Base-by-base conservation (phyloP, 352 stramenopile genomes). In the Peronospora farinosa region DNA sequence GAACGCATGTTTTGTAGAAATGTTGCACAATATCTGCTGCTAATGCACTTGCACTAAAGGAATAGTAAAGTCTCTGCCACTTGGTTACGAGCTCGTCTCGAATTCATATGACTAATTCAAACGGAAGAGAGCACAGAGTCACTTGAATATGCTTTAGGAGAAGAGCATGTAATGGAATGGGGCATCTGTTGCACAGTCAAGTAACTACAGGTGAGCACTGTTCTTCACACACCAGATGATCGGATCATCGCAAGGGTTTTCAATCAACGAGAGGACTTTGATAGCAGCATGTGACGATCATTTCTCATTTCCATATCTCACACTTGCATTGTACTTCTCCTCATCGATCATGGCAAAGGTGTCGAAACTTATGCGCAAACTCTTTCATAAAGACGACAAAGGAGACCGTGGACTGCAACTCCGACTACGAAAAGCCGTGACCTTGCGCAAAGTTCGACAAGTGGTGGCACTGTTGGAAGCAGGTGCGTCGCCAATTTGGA, bases 401-500 rank as follows among this genome's bases (percentile, higher is more conserved):
- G 38, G 15, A 17, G 39, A 57, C 9, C 60, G 49, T 4, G 36
- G 55, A 12, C 46, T 78, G 16, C 51, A 89, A 43, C 42, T 71
- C n/a, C 64, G 69, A 49, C 69, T 89, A 13, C 74, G 78, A 13
- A 83, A 79, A 41, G 75, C 78, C 6, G 78, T 86, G 15, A 47
- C 41, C 1, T 37, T 73, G 25, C 44, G 57, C 15, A 84, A 82
- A 46, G 36, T 41, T 9, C 66, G 65, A 38, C 64, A 79, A 47
- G 68, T 89, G 17, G 75, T 75, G 4, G 51, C 60, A 8, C 38
- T 87, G 35, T 58, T 89, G 23, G 72, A 86, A 13, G 53, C 66
- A 23, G 78, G 75, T 7, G 73, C 78, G 12, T 85, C 67, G 4
- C 69, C 78, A 3, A 62, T 80, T 49, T 89, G 74, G 71, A 75